These are phyloP conservation scores for Cladophialophora immunda DNA, from an alignment of 2,329 filamentous ascomycete genomes.

Conservation along the genomic window DNA sequence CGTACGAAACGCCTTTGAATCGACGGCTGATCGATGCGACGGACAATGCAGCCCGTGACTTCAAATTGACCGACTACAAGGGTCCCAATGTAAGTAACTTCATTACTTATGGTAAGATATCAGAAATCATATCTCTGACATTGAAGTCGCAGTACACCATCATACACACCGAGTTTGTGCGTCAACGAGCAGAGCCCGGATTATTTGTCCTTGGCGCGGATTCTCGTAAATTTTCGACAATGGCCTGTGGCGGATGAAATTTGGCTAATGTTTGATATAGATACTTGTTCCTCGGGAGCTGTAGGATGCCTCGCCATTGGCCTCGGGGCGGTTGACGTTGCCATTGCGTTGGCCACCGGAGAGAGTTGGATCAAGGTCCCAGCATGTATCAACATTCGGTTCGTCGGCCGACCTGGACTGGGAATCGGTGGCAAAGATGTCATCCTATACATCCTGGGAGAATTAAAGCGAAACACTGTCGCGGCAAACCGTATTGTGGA, in stretches of 20 bases:
- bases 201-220: conserved; percentile 56
- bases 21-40: conserved; percentile 48
- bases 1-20: conserved; percentile 47
- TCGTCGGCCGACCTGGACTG: conserved; percentile 48
- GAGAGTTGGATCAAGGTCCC: conserved; percentile 60
- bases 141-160: conserved; percentile 46
- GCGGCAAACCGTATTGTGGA: conserved; percentile 57
- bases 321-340: conserved; percentile 56
- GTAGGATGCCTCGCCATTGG: conserved; percentile 56
- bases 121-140: no score
- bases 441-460: conserved; percentile 55
- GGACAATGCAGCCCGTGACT: conserved; percentile 50
- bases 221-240: conserved; percentile 42
- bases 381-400: conserved; percentile 52
- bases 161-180: conserved; percentile 58
- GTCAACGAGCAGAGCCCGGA: conserved; percentile 56
- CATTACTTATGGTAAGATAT: background rate
- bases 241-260: no score
- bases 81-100: conserved; percentile 44
- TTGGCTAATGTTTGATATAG: no score
- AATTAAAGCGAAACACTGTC: conserved; percentile 57
- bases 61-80: conserved; percentile 56
- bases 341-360: conserved; percentile 55
- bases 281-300: conserved; percentile 57
- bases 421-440: conserved; percentile 58